Evolutionary conservation across 441 rosid species (phyloP).

Genomic region (Corymbia calophylla): DNA sequence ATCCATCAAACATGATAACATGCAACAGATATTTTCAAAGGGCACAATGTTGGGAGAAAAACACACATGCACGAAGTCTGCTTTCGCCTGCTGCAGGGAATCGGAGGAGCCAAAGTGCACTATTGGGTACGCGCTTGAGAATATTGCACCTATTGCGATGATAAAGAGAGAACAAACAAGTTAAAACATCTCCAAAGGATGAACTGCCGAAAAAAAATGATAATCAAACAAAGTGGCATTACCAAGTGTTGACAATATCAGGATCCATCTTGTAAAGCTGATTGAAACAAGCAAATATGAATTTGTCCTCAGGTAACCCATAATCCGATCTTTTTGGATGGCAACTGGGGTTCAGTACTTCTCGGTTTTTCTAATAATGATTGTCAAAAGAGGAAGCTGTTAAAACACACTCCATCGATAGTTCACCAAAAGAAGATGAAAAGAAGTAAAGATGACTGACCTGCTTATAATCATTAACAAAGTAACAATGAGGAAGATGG

Average conservation of each 20-base stretch:
- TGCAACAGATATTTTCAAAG: background rate
- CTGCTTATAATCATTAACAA: conserved; percentile 98
- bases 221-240: background rate
- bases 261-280: conserved; percentile 99
- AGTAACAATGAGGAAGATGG: conserved; percentile 97
- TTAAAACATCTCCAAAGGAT: background rate
- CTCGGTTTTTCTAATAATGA: conserved; percentile 74
- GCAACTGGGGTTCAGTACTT: conserved; percentile 78
- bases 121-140: conserved; percentile 90
- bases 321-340: conserved; percentile 80
- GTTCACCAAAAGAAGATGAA: background rate
- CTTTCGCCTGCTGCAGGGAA: conserved; percentile 99
- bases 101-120: conserved; percentile 98
- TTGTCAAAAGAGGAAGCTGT: background rate
- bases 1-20: background rate
- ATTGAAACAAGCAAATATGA: conserved; percentile 98
- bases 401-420: background rate
- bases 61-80: conserved; percentile 84
- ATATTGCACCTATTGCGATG: conserved; percentile 73
- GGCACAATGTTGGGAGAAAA: background rate
- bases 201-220: background rate
- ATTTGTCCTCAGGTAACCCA: conserved; percentile 95
- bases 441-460: conserved; percentile 19
- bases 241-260: conserved; percentile 90
- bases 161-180: background rate